Percentiles rank a stretch among this genome's conserved stretches.
Conservation (phyloP, 495 filamentous ascomycete genomes). For the Darksidea phi region DNA sequence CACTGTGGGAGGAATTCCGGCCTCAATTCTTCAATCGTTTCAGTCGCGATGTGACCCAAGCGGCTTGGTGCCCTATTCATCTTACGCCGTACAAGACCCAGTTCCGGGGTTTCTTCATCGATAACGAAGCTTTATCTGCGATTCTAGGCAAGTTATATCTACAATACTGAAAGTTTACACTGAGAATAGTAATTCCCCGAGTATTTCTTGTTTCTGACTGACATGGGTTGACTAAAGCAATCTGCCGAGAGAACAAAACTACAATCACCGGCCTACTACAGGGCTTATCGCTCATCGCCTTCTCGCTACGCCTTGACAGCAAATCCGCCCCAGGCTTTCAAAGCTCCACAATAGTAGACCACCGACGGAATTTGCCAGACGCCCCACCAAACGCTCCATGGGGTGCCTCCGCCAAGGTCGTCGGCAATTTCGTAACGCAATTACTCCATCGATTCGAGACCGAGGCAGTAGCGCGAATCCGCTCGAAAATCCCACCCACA, state of each 20-base stretch:
- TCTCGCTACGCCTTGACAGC: slow-evolving; percentile 19
- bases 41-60: slow-evolving; percentile 22
- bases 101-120: slow-evolving; percentile 21
- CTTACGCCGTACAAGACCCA: slow-evolving; percentile 20
- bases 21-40: slow-evolving; percentile 21
- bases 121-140: slow-evolving; percentile 18
- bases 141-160: too few relatives aligned
- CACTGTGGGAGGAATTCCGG: slow-evolving; percentile 16
- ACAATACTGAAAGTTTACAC: too few relatives aligned
- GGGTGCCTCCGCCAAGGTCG: slow-evolving; percentile 5
- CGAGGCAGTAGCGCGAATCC: slow-evolving; percentile 15
- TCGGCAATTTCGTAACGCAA: slow-evolving; percentile 19
- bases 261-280: slow-evolving; percentile 21
- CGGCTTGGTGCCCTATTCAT: slow-evolving; percentile 19
- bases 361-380: slow-evolving; percentile 16
- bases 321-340: slow-evolving; percentile 17
- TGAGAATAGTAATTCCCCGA: too few relatives aligned
- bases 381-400: slow-evolving; percentile 19
- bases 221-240: too few relatives aligned
- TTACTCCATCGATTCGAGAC: slow-evolving; percentile 13
- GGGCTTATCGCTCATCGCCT: slow-evolving; percentile 18
- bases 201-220: too few relatives aligned
- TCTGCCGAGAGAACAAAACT: slow-evolving; percentile 25
- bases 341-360: slow-evolving; percentile 15
- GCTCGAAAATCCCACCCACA: slow-evolving; percentile 11